Evolutionary conservation across 176 grass and related monocot species (phyloP), one percentile per base, ranked within the genome.

Genomic region (Eleusine coracana): DNA sequence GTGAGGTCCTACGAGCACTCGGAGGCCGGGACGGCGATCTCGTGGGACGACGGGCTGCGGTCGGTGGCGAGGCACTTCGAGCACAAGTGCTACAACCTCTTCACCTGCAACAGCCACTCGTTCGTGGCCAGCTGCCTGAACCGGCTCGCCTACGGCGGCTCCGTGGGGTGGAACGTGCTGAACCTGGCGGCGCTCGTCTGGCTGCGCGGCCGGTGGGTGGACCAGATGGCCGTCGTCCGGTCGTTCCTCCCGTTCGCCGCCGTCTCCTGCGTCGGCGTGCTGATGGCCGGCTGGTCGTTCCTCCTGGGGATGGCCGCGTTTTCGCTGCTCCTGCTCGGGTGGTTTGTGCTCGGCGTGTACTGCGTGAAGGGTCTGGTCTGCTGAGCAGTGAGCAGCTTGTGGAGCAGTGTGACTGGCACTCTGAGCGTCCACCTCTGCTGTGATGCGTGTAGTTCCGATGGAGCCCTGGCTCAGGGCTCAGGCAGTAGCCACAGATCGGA

Each of bases 11-110:
- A 93, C 84, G 86, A 46, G 69, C 94, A 97, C 83, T 59, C 77
- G n/a, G 94, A 93, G 54, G 42, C 6, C 5, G 94, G 94, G 36
- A 85, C 86, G 41, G 77, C 88, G 39, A 83, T 93, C 21, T 91
- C 94, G 65, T 97, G 94, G 94, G 91, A 97, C 50, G 91, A 91
- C 66, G 86, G 86, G 58, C 74, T 97, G 76, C 82, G 65, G 10
- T 75, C 49, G 10, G 79, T 78, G 42, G 82, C 70, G 84, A 73
- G 84, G 69, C 86, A 85, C n/a, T 97, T 93, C 51, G 86, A 89
- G 83, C 88, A 91, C 84, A 93, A 86, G 66, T 97, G 71, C 86
- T 91, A 97, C 86, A 93, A 97, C 81, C 86, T 97, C 72, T 93
- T 93, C 88, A 89, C 91, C 52, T 97, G 94, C 81, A 93, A 97